Conservation (phyloP, 169 alveolate genomes). For the Eimeria praecox region DNA sequence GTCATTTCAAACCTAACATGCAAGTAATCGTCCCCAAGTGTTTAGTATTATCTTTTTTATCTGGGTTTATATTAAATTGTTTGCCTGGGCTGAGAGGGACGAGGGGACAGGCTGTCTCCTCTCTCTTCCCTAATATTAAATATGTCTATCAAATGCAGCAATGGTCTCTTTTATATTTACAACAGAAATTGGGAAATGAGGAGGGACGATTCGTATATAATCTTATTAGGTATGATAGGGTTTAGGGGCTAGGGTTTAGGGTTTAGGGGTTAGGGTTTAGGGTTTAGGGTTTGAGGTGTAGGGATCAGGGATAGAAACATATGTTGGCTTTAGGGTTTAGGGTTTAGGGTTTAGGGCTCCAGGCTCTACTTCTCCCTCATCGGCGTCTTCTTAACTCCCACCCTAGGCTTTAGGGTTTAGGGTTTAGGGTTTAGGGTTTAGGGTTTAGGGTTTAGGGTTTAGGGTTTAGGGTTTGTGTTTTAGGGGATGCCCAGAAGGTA, state of each 20-base stretch:
- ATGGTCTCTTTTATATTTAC: not conserved
- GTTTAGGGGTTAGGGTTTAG: not conserved
- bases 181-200: not conserved
- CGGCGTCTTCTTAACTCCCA: no score
- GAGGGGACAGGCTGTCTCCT: not conserved
- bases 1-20: slow-evolving; percentile 52
- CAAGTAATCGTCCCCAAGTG: slow-evolving; percentile 57
- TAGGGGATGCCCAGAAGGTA: slow-evolving; percentile 71
- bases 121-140: not conserved
- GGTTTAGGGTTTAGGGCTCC: not conserved
- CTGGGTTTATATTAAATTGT: not conserved
- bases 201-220: slow-evolving; percentile 24
- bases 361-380: no score
- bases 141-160: not conserved
- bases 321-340: not conserved
- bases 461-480: not conserved
- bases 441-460: slow-evolving; percentile 31
- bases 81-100: slow-evolving; percentile 46
- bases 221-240: not conserved
- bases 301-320: not conserved
- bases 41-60: not conserved
- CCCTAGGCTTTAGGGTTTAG: not conserved
- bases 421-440: slow-evolving; percentile 24
- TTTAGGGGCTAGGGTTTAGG: slow-evolving; percentile 16
- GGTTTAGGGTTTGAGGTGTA: not conserved